A percentile compares a stretch with the other conserved stretches of the same genome.
Conservation (phyloP, 345 rosid species). For the Gossypium bickii region DNA sequence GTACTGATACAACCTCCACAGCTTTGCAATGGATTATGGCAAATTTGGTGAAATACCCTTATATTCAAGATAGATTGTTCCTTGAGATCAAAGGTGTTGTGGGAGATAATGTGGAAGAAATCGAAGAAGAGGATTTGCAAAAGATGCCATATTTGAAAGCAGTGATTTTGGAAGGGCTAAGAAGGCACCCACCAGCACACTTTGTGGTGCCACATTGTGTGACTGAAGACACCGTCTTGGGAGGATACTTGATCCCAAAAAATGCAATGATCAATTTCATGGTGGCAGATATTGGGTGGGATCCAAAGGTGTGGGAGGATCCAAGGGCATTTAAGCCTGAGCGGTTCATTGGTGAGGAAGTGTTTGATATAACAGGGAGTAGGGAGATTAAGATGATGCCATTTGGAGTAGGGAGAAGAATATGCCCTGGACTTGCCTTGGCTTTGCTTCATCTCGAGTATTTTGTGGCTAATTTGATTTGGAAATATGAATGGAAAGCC, state of each 20-base stretch:
- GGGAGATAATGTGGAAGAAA: neutral
- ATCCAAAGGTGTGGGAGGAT: slow-evolving; percentile 9
- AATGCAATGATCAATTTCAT: slow-evolving; percentile 14
- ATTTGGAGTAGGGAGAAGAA: slow-evolving; percentile 12
- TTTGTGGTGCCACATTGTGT: slow-evolving; percentile 27
- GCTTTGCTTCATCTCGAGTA: slow-evolving; percentile 35
- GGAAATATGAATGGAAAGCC: slow-evolving; percentile 32
- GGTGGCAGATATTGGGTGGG: slow-evolving; percentile 21
- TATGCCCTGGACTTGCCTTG: slow-evolving; percentile 20
- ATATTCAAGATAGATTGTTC: slow-evolving; percentile 20
- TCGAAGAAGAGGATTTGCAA: slow-evolving; percentile 14
- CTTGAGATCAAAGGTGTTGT: slow-evolving; percentile 19
- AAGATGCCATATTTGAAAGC: neutral
- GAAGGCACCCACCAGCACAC: slow-evolving; percentile 31
- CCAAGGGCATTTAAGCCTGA: slow-evolving; percentile 24
- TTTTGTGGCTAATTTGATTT: slow-evolving; percentile 36
- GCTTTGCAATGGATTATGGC: slow-evolving; percentile 40
- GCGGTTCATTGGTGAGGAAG: slow-evolving; percentile 4
- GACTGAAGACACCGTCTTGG: slow-evolving; percentile 18
- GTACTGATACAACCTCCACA: slow-evolving; percentile 31
- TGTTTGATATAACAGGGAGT: slow-evolving; percentile 17
- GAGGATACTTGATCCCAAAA: slow-evolving; percentile 17
- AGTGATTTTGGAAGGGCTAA: slow-evolving; percentile 26
- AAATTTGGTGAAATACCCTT: slow-evolving; percentile 26
- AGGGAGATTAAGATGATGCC: slow-evolving; percentile 4